Percentiles rank a stretch among this genome's conserved stretches.
phyloP scores from a whole-genome alignment of 257 asterid genomes.

The Scutellaria baicalensis region DNA sequence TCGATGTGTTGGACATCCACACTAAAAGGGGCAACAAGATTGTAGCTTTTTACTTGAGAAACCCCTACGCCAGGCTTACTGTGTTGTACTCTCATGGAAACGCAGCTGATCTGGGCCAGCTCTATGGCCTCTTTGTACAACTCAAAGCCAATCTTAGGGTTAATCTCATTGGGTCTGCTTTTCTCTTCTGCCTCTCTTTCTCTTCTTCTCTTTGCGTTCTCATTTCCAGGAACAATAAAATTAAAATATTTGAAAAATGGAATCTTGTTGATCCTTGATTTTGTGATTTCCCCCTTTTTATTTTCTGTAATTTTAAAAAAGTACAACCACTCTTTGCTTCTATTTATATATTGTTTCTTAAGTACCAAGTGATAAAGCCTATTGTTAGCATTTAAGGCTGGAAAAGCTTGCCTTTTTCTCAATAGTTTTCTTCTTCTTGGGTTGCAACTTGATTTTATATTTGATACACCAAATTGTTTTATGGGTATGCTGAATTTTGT shows the following conservation, averaged over 20 bases:
- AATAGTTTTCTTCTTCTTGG: no score
- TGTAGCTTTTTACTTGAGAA: conserved; percentile 78
- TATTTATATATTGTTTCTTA: neutral
- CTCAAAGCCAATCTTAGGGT: conserved; percentile 94
- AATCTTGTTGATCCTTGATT: neutral
- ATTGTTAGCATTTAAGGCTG: no score
- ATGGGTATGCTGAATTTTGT: no score
- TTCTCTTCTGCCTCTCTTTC: conserved; percentile 4
- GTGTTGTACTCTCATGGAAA: conserved; percentile 88
- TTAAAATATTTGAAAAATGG: no score
- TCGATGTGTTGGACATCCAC: conserved; percentile 46
- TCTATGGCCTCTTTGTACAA: conserved; percentile 89
- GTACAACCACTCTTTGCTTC: neutral
- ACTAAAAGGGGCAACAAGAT: conserved; percentile 90
- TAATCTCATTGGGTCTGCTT: conserved; percentile 79
- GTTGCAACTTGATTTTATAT: no score
- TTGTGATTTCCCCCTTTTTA: neutral
- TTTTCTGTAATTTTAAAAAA: neutral
- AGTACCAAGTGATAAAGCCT: neutral
- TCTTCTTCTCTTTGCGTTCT: neutral
- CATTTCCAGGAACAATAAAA: no score
- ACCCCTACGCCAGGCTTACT: conserved; percentile 86
- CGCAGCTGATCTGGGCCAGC: conserved; percentile 99
- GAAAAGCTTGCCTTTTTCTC: no score
- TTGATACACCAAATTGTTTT: no score